Evolutionary conservation across 2,329 filamentous ascomycete species (phyloP), one percentile per base, ranked within the genome.

Genomic region (Talaromyces sp.): DNA sequence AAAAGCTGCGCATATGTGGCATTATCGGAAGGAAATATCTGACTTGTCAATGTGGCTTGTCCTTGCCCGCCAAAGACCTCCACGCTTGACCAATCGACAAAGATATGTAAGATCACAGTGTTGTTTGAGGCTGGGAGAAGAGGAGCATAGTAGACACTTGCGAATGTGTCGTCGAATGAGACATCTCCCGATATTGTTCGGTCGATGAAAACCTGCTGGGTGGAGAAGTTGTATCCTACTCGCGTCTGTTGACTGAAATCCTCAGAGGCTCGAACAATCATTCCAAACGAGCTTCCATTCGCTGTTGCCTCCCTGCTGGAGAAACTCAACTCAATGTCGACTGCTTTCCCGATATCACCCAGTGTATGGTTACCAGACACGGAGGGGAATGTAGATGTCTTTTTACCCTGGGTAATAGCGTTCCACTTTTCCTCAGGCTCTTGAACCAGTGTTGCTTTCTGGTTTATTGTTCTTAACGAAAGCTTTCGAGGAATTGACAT

Each of bases 41-140:
- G 70, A n/a, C 67, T 60, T 13, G 71, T 71, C 30, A 72, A 17
- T 2, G 68, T 67, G 4, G 64, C 61, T 59, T 72, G 67, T 2
- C 70, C 71, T 10, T 65, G 36, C 2, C 68, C 70, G 0, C 68
- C 69, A 55, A 72, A 70, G 2, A 72, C 66, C 55, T 72, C 71
- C 33, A 72, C 64, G 28, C 66, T 67, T 10, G 69, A 71, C 66
- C 69, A 70, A 59, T 74, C 68, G 4, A 72, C 61, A 56, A 72
- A 66, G 58, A 72, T 63, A 28, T 65, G 62, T 27, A 69, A 53
- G 13, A 57, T 54, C 53, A 73, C 63, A 17, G 55, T 61, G 22
- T 66, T 62, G 58, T 70, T 54, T 9, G 51, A 44, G 30, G 57
- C 28, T 6, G 68, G 62, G 10, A 51, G 19, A 49, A 70, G 59